phyloP scores from a whole-genome alignment of 106 monocot species.

The Chionographis japonica region DNA sequence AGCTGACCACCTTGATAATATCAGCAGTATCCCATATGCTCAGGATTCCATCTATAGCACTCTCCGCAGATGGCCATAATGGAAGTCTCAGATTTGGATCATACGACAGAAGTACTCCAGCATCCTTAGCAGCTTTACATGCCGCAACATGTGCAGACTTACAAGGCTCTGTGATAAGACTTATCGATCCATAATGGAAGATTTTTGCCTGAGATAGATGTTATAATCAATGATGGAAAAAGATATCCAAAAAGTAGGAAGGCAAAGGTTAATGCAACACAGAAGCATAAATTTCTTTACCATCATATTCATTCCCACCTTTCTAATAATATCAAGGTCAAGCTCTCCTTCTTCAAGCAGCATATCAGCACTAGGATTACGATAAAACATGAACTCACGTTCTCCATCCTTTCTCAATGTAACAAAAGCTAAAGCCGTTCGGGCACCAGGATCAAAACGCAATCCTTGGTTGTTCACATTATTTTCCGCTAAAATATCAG shows the following conservation, averaged over 20 bases:
- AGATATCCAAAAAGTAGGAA: background rate
- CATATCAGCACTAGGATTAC: slow-evolving; percentile 99
- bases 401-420: slow-evolving; percentile 87
- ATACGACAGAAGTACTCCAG: slow-evolving; percentile 89
- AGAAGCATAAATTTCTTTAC: slow-evolving; percentile 3
- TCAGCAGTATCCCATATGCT: slow-evolving; percentile 95
- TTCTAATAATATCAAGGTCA: slow-evolving; percentile 78
- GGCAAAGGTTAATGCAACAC: background rate
- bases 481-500: slow-evolving; percentile 86
- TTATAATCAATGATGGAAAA: background rate
- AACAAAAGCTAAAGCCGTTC: slow-evolving; percentile 97
- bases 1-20: slow-evolving; percentile 74
- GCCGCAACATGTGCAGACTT: slow-evolving; percentile 91
- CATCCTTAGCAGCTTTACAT: slow-evolving; percentile 80
- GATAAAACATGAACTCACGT: slow-evolving; percentile 97
- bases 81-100: slow-evolving; percentile 96
- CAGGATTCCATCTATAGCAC: slow-evolving; percentile 92
- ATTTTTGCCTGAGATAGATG: slow-evolving; percentile 68
- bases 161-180: slow-evolving; percentile 96
- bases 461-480: slow-evolving; percentile 81
- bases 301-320: slow-evolving; percentile 31
- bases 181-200: slow-evolving; percentile 97
- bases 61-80: slow-evolving; percentile 85
- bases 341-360: slow-evolving; percentile 87
- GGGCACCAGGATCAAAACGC: slow-evolving; percentile 88